These are phyloP conservation scores for Arthrocladium fulminans DNA, from an alignment of 2,329 filamentous ascomycete species.

Conservation along the genomic window DNA sequence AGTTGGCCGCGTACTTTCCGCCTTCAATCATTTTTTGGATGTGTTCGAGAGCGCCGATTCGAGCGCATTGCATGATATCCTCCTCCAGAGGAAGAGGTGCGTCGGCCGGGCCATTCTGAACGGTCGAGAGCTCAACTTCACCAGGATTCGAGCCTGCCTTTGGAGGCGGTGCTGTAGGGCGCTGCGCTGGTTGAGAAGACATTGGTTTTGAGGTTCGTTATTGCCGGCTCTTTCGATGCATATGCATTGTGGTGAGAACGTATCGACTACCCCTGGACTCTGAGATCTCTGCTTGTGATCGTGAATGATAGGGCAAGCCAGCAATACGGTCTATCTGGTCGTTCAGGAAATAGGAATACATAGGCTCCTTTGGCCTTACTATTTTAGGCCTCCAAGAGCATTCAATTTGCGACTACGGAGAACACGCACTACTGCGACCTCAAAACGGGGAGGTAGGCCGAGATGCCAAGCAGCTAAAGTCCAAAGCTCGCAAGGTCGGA, in stretches of 20 bases:
- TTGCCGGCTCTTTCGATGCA: background rate
- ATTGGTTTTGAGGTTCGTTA: background rate
- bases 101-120: slow-evolving; percentile 21
- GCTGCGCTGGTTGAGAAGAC: slow-evolving; percentile 3
- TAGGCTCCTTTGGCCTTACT: too few species aligned
- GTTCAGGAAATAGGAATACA: too few species aligned
- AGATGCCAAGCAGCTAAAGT: background rate
- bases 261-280: background rate
- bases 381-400: background rate
- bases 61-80: slow-evolving; percentile 92
- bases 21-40: slow-evolving; percentile 87
- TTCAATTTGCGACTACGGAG: background rate
- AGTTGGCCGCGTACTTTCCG: slow-evolving; percentile 71
- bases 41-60: slow-evolving; percentile 72
- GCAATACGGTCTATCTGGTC: too few species aligned
- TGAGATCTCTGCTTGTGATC: background rate
- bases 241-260: slow-evolving; percentile 1
- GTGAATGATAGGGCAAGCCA: background rate
- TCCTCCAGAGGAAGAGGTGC: slow-evolving; percentile 48
- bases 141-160: slow-evolving; percentile 17
- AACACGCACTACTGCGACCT: too few species aligned
- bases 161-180: slow-evolving; percentile 10
- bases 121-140: slow-evolving; percentile 20
- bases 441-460: too few species aligned
- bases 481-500: background rate